Evolutionary conservation across 2,329 filamentous ascomycete genomes (phyloP), one percentile per base, ranked within the genome.

Genomic region (Aureobasidium namibiae): DNA sequence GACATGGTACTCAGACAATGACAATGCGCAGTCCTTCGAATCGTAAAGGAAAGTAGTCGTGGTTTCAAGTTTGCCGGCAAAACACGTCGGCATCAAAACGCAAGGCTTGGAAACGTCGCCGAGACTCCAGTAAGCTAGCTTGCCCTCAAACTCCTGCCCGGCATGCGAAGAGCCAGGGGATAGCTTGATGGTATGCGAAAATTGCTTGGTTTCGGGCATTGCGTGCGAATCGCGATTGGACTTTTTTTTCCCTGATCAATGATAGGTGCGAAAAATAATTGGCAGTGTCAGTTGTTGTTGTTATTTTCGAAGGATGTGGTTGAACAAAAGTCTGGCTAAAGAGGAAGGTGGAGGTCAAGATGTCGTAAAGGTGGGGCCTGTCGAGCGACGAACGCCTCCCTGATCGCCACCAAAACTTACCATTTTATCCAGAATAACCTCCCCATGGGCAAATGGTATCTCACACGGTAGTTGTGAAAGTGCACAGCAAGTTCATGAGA

Each of bases 11-110:
- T 70, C 61, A 5, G 61, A 60, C 14, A 67, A 59, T 2, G 64
- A 59, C 36, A 81, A 70, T 13, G 80, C 71, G 1, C 80, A 66
- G 0, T 74, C 73, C 4, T 73, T 72, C 4, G 58, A 45, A 9
- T 62, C 56, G 46, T 67, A 65, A 49, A 76, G 70, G 63, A 80
- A 82, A 45, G 72, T 79, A 2, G 78, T 64, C 1, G 81, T 82
- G 2, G 69, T 73, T 31, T 75, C 73, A 18, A 84, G 74, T 9
- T 73, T 73, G 24, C 82, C 81, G 5, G 76, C 74, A 66, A 80
- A 84, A 67, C 81, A 84, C 2, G 80, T 83, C 24, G 78, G 75
- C 13, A 84, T 74, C 14, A 83, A 67, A 16, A 76, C 75, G n/a
- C 66, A 68, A 48, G 76, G 73, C 26, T 67, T 68, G 5, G 67